Evolutionary conservation across 2,329 filamentous ascomycete genomes (phyloP).

Genomic region (Neurospora sp.): DNA sequence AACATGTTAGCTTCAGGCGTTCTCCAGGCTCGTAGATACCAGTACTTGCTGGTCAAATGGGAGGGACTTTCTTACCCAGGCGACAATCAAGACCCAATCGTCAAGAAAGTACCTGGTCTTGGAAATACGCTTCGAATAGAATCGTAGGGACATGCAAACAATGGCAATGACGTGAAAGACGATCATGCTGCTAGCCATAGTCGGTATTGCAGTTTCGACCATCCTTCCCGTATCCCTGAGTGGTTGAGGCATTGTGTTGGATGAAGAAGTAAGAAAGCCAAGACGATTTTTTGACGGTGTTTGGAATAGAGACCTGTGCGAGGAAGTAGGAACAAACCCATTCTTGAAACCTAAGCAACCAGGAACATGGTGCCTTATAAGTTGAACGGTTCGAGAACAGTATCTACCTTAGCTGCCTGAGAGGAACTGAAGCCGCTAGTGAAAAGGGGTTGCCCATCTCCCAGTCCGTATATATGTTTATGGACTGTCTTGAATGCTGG

Average conservation of each 20-base stretch:
- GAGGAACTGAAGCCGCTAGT: not conserved
- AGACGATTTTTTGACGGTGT: not conserved
- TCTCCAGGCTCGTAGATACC: not conserved
- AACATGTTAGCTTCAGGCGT: not conserved
- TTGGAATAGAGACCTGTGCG: not conserved
- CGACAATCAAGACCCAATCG: not conserved
- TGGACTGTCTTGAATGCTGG: not conserved
- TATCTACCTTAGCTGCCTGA: not conserved
- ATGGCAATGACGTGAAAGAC: not conserved
- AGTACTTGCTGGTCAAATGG: not conserved
- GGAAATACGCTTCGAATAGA: not conserved
- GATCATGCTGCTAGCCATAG: not conserved
- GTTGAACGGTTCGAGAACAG: not conserved
- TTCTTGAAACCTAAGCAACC: not conserved
- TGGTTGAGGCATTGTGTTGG: not conserved
- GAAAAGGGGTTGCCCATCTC: not conserved
- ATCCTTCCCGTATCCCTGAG: not conserved
- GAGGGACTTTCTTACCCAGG: not conserved
- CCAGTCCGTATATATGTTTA: not conserved
- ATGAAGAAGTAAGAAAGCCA: not conserved
- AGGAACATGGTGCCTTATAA: not conserved
- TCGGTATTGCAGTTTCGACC: not conserved
- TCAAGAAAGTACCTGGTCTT: not conserved
- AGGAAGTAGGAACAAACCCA: not conserved
- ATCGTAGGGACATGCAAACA: not conserved